These are phyloP conservation scores for Yarrowia yakushimensis DNA, from an alignment of 805 yeast species.

Conservation along the genomic window DNA sequence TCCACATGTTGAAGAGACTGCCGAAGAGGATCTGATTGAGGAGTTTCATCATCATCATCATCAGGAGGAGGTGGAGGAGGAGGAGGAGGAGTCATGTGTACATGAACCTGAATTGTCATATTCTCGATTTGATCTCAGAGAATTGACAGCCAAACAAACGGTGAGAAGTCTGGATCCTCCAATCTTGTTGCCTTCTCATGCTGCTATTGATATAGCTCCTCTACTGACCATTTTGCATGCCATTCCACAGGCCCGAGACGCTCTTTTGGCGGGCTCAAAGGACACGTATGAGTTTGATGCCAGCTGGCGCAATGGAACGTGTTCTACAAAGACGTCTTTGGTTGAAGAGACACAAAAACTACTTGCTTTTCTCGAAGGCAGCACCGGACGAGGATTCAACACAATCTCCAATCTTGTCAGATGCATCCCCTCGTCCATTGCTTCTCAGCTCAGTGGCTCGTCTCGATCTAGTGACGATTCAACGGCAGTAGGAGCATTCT, in stretches of 20 bases:
- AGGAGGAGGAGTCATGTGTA: background rate
- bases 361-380: slow-evolving; percentile 37
- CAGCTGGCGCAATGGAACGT: slow-evolving; percentile 33
- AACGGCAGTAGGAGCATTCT: slow-evolving; percentile 26
- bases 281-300: slow-evolving; percentile 33
- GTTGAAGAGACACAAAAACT: slow-evolving; percentile 35
- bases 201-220: slow-evolving; percentile 32
- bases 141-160: background rate
- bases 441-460: slow-evolving; percentile 6
- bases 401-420: slow-evolving; percentile 25
- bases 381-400: slow-evolving; percentile 32
- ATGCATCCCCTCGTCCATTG: slow-evolving; percentile 1
- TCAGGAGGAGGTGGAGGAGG: too few species aligned
- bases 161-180: slow-evolving; percentile 26
- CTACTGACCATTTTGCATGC: slow-evolving; percentile 34
- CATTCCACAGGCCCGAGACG: slow-evolving; percentile 36
- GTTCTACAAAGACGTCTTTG: slow-evolving; percentile 28
- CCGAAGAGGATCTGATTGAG: background rate
- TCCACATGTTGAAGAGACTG: background rate
- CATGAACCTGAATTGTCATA: background rate
- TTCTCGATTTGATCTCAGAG: slow-evolving; percentile 6
- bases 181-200: slow-evolving; percentile 29
- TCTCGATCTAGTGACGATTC: slow-evolving; percentile 27
- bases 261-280: slow-evolving; percentile 30
- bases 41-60: too few species aligned